Evolutionary conservation across 176 grass and related monocot genomes (phyloP).

Genomic region (Hordeum marinum): DNA sequence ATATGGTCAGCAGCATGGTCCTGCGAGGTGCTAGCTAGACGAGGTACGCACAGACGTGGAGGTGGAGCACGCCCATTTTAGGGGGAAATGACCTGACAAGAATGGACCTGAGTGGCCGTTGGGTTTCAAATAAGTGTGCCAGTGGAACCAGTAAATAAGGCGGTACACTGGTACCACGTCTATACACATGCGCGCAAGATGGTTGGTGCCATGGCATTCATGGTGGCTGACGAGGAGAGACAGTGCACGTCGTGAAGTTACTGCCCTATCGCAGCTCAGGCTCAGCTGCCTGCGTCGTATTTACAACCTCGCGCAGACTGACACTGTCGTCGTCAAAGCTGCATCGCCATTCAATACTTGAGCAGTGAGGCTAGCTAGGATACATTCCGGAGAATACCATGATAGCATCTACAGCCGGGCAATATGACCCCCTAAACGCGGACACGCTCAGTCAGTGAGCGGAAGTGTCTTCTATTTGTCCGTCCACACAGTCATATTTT

Average conservation of each 20-base stretch:
- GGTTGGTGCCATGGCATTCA: not conserved
- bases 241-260: not conserved
- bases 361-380: not conserved
- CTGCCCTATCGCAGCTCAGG: not conserved
- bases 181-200: not conserved
- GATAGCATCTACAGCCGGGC: too few species aligned
- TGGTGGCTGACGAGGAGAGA: not conserved
- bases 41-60: not conserved
- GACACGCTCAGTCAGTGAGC: too few species aligned
- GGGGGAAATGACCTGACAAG: not conserved
- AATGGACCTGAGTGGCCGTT: not conserved
- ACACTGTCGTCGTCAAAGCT: not conserved
- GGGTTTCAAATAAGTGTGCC: constrained; percentile 1
- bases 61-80: not conserved
- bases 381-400: too few species aligned
- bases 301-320: not conserved
- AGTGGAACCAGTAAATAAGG: not conserved
- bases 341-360: not conserved
- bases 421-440: too few species aligned
- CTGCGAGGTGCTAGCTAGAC: not conserved
- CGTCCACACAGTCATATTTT: too few species aligned
- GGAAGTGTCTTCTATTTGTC: too few species aligned
- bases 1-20: not conserved
- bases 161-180: not conserved
- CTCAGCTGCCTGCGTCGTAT: not conserved